Conservation (phyloP, 208 protist genomes). For the Angomonas ambiguus region DNA sequence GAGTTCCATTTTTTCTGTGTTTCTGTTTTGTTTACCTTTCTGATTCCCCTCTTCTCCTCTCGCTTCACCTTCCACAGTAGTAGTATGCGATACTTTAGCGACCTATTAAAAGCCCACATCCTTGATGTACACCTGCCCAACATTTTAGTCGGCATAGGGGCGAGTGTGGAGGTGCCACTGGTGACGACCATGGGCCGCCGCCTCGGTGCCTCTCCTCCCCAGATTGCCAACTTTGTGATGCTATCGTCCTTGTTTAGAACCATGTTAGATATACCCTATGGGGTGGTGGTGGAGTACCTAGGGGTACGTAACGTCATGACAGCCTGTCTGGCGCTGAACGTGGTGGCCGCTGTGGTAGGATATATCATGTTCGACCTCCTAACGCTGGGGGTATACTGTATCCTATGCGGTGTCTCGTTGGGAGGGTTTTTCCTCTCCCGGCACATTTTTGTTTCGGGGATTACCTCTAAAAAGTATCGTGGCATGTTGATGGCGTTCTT, state of each 20-base stretch:
- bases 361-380: slow-evolving; percentile 16
- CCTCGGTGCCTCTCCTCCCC: slow-evolving; percentile 31
- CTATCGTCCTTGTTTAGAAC: slow-evolving; percentile 48
- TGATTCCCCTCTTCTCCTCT: slow-evolving; percentile 15
- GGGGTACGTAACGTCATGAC: slow-evolving; percentile 65
- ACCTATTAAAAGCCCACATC: slow-evolving; percentile 46
- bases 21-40: too few species aligned
- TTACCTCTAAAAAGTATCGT: slow-evolving; percentile 64
- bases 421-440: slow-evolving; percentile 77
- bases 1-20: too few species aligned
- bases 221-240: slow-evolving; percentile 59
- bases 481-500: slow-evolving; percentile 75
- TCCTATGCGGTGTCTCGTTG: slow-evolving; percentile 59
- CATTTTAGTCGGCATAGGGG: slow-evolving; percentile 65
- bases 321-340: slow-evolving; percentile 40
- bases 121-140: slow-evolving; percentile 79
- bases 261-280: slow-evolving; percentile 58
- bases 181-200: slow-evolving; percentile 65
- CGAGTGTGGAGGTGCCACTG: slow-evolving; percentile 68
- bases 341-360: slow-evolving; percentile 27
- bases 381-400: slow-evolving; percentile 41
- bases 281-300: slow-evolving; percentile 59
- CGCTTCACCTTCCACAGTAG: not conserved
- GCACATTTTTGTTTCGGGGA: slow-evolving; percentile 72
- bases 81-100: slow-evolving; percentile 15